Evolutionary conservation across 2,329 filamentous ascomycete species (phyloP).

Genomic region (Chrysosphaeria jannelii): DNA sequence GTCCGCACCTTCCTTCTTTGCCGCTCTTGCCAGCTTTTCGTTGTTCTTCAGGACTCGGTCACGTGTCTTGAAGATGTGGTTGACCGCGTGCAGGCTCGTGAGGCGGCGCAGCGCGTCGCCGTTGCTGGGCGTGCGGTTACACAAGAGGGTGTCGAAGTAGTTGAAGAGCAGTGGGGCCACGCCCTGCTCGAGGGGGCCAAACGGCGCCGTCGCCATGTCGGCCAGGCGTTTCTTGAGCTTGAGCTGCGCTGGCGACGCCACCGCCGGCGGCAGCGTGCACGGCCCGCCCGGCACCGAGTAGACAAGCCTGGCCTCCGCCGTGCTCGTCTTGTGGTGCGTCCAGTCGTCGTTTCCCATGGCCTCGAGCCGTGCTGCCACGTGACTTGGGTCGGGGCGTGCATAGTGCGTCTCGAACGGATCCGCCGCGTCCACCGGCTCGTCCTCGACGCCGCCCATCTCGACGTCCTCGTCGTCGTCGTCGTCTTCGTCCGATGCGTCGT

Average conservation of each 20-base stretch:
- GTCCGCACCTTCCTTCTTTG: constrained; percentile 19
- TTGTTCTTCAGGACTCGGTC: constrained; percentile 87
- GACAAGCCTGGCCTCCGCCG: constrained; percentile 18
- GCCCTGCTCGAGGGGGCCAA: constrained; percentile 30
- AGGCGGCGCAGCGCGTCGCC: constrained; percentile 38
- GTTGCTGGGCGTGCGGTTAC: constrained; percentile 38
- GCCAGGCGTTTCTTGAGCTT: constrained; percentile 43
- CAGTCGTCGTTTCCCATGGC: constrained; percentile 20
- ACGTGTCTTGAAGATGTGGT: constrained; percentile 82
- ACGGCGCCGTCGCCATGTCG: constrained; percentile 18
- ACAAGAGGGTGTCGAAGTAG: constrained; percentile 57
- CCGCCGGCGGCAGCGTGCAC: constrained; percentile 8
- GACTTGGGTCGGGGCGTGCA: constrained; percentile 29
- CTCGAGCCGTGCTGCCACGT: constrained; percentile 22
- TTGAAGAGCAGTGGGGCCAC: constrained; percentile 47
- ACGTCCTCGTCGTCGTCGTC: constrained; percentile 5
- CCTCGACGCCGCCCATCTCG: constrained; percentile 14
- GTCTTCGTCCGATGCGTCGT: constrained; percentile 1
- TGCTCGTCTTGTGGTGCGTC: constrained; percentile 15
- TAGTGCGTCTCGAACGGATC: constrained; percentile 71
- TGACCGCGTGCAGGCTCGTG: constrained; percentile 56
- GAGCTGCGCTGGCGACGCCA: constrained; percentile 15
- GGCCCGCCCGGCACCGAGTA: constrained; percentile 15
- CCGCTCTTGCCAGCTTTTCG: constrained; percentile 33
- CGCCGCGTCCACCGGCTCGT: constrained; percentile 13